Evolutionary conservation across 2,329 filamentous ascomycete genomes (phyloP).

Genomic region (Rhynchosporium graminicola): DNA sequence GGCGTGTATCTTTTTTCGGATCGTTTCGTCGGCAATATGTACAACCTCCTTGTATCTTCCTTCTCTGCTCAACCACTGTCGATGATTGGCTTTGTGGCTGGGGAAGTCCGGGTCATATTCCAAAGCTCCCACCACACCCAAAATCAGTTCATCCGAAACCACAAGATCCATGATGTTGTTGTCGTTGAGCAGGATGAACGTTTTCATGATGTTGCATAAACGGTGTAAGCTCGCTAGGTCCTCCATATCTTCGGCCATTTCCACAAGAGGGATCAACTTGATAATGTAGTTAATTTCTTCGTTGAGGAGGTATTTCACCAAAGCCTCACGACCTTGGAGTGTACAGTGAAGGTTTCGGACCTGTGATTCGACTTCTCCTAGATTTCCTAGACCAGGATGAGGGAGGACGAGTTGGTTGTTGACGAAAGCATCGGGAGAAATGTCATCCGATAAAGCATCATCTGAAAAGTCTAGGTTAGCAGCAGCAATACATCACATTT

Average conservation of each 20-base stretch:
- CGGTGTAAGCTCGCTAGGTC: conserved; percentile 83
- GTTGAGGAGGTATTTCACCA: conserved; percentile 82
- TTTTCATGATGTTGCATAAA: conserved; percentile 98
- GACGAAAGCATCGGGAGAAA: conserved; percentile 66
- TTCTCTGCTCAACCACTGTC: conserved; percentile 86
- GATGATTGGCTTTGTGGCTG: conserved; percentile 94
- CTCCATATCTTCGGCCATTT: conserved; percentile 88
- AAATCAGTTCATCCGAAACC: conserved; percentile 83
- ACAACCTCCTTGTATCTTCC: conserved; percentile 96
- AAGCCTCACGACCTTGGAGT: conserved; percentile 75
- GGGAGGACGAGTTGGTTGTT: conserved; percentile 72
- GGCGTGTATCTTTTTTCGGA: conserved; percentile 90
- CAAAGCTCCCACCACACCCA: conserved; percentile 91
- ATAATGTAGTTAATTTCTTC: conserved; percentile 75
- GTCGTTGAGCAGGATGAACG: conserved; percentile 90
- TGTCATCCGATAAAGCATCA: conserved; percentile 85
- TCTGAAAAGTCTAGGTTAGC: conserved; percentile 50
- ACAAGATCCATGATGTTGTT: conserved; percentile 91
- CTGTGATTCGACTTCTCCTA: conserved; percentile 79
- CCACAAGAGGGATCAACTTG: conserved; percentile 82
- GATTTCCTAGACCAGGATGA: conserved; percentile 75
- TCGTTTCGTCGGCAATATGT: conserved; percentile 77
- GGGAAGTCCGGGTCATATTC: conserved; percentile 99
- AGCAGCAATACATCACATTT: background rate
- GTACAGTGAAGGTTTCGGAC: conserved; percentile 79